These are phyloP conservation scores for Babesia bovis DNA, from an alignment of 169 alveolate species.

Conservation along the genomic window DNA sequence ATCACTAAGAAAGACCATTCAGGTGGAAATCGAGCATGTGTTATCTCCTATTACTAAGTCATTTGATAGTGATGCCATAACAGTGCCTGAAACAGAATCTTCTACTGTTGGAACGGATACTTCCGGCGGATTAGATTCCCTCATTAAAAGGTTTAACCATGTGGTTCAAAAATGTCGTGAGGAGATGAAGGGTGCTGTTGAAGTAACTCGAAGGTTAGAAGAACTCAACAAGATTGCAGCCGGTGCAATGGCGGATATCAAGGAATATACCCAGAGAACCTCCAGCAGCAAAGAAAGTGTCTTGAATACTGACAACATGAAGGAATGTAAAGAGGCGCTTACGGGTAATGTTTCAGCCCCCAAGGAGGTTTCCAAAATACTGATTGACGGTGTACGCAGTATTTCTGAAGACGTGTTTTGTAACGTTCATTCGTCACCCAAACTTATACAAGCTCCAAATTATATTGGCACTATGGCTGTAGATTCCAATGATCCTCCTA, in stretches of 20 bases:
- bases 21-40: neutral
- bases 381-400: neutral
- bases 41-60: neutral
- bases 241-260: neutral
- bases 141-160: neutral
- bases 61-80: no score
- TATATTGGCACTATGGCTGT: neutral
- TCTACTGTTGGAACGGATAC: neutral
- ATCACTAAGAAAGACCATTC: neutral
- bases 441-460: no score
- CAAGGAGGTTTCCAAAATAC: neutral
- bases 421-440: neutral
- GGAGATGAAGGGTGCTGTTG: neutral
- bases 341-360: neutral
- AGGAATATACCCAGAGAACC: neutral
- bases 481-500: neutral
- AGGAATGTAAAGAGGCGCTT: neutral
- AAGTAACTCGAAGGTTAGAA: neutral
- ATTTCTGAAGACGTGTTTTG: neutral
- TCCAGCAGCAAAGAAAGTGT: neutral
- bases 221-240: slow-evolving; percentile 8
- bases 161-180: neutral
- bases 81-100: neutral
- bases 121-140: slow-evolving; percentile 1
- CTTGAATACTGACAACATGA: neutral